Conservation (phyloP, 2,329 filamentous ascomycete species). For the Diaporthe amygdali region DNA sequence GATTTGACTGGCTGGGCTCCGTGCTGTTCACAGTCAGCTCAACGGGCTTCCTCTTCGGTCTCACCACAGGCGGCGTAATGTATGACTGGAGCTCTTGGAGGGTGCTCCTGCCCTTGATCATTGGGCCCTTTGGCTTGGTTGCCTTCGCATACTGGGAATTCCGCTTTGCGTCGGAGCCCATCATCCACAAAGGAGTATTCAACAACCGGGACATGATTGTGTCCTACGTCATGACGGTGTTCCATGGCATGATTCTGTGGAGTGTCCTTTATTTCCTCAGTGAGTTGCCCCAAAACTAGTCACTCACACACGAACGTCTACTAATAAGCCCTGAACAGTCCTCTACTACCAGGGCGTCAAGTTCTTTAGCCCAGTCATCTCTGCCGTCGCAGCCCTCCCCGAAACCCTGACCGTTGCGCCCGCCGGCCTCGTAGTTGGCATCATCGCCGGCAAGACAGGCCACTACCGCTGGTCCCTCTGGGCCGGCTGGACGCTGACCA, state of each 20-base stretch:
- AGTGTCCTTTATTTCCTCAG: slow-evolving; percentile 61
- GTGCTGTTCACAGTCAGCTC: slow-evolving; percentile 64
- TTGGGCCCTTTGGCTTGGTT: slow-evolving; percentile 57
- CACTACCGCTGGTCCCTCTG: slow-evolving; percentile 66
- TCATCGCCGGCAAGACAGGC: slow-evolving; percentile 59
- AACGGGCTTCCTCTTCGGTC: slow-evolving; percentile 64
- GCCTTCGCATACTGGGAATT: slow-evolving; percentile 61
- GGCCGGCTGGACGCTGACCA: slow-evolving; percentile 65
- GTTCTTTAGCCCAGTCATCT: slow-evolving; percentile 56
- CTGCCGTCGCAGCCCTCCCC: slow-evolving; percentile 63
- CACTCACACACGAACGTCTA: slow-evolving; percentile 23
- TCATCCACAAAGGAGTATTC: slow-evolving; percentile 51
- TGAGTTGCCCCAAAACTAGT: slow-evolving; percentile 30
- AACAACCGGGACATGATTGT: slow-evolving; percentile 53
- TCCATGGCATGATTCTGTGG: slow-evolving; percentile 64
- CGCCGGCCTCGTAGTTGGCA: slow-evolving; percentile 59
- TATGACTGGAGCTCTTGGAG: slow-evolving; percentile 68
- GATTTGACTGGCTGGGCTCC: slow-evolving; percentile 69
- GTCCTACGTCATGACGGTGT: slow-evolving; percentile 49
- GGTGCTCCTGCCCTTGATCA: slow-evolving; percentile 64
- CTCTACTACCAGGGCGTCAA: slow-evolving; percentile 58
- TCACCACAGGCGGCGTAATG: slow-evolving; percentile 70
- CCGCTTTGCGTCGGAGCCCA: slow-evolving; percentile 53
- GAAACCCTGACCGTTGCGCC: slow-evolving; percentile 69
- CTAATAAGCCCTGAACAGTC: slow-evolving; percentile 26